Percentiles rank a stretch among this genome's conserved stretches.
Conservation (phyloP, 768 basidiomycete genomes). For the Serendipita sp. region DNA sequence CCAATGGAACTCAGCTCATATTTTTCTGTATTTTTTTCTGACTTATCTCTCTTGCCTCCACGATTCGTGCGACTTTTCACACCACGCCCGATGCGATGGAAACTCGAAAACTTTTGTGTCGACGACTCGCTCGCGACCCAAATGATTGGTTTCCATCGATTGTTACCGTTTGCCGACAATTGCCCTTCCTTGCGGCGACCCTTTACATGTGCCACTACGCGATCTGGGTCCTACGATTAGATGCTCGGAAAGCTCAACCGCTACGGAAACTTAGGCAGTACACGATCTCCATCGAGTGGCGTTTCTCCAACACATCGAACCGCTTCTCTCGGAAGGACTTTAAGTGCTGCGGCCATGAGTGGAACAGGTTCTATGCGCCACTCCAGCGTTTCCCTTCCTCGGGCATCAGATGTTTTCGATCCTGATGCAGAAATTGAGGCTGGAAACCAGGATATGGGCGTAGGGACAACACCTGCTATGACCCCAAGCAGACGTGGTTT, state of each 20-base stretch:
- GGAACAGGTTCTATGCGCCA: not conserved
- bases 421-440: not conserved
- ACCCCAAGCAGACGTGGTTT: not conserved
- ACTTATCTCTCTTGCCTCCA: not conserved
- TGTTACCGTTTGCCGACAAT: not conserved
- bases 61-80: not conserved
- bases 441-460: not conserved
- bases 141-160: not conserved
- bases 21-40: not conserved
- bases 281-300: not conserved
- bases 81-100: not conserved
- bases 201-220: not conserved
- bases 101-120: not conserved
- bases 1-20: not conserved
- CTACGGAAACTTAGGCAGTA: not conserved
- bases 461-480: not conserved
- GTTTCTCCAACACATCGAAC: not conserved
- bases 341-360: not conserved
- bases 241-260: not conserved
- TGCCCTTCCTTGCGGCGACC: not conserved
- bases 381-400: not conserved
- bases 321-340: not conserved
- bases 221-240: not conserved
- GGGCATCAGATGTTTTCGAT: not conserved
- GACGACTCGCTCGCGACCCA: not conserved